Base-by-base conservation (phyloP, 352 stramenopile genomes). In the Globisporangium splendens region DNA sequence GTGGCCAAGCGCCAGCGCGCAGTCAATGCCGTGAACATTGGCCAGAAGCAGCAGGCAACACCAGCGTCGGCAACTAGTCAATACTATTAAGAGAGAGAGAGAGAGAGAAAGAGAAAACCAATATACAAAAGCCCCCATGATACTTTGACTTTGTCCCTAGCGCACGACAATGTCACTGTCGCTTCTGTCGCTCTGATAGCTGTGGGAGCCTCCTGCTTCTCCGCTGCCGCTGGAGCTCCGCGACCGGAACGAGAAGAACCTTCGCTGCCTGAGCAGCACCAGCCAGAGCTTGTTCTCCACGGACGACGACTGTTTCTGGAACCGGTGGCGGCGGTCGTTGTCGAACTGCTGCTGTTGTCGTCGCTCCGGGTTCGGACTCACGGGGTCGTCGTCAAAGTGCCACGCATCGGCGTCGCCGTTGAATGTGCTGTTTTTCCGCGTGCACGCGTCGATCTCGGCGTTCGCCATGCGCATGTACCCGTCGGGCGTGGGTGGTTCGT, bases 401-500 rank as follows among this genome's bases (percentile, higher is more conserved):
- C 18, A 57, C 39, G 39, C 17, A 13, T 57, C 51, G 51, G 18
- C 17, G 57, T 22, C 15, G 41, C 38, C n/a, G 22, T 3, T 44
- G 39, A 44, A 44, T 21, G 33, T 8, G 14, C 11, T n/a, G 13
- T 10, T 24, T 31, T 1, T 6, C 31, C 17, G 21, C 17, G 57
- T 43, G 31, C 18, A 63, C 43, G 59, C 72, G 38, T 81, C 76
- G 49, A 90, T 75, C 57, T 81, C 77, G 14, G 72, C 66, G 46
- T 67, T 88, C 28, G 85, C 85, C 21, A 91, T 70, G 15, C 84
- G 77, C 79, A 94, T 94, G 66, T 77, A 94, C 15, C 73, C 75
- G 46, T 94, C 85, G 12, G 82, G 77, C 49, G 78, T 94, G 10
- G 73, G 77, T 20, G 68, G 67, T 18, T 73, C 77, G 12, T 69